Percentiles rank a stretch among this genome's conserved stretches.
These are phyloP conservation scores for Phylloporus scabripes DNA, from an alignment of 768 basidiomycete species.

Conservation along the genomic window DNA sequence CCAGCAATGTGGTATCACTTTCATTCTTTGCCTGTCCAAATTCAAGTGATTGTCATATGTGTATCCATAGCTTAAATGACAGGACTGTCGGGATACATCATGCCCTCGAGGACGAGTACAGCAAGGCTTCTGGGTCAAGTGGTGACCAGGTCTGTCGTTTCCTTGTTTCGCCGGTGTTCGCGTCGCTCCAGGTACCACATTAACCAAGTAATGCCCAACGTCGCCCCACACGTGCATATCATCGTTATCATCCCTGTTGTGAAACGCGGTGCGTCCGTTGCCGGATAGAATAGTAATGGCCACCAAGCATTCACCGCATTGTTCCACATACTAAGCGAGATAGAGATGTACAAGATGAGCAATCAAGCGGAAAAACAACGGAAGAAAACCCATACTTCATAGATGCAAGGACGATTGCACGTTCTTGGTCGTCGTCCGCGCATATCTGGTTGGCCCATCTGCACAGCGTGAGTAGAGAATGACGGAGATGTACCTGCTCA, in stretches of 20 bases:
- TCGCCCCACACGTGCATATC: conserved; percentile 54
- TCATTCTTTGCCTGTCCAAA: background rate
- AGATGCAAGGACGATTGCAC: conserved; percentile 62
- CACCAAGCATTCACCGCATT: conserved; percentile 67
- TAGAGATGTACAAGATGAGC: background rate
- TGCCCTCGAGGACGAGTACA: no score
- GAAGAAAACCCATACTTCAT: conserved; percentile 54
- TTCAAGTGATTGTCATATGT: conserved; percentile 7
- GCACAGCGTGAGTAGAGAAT: conserved; percentile 4
- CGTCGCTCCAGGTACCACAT: conserved; percentile 51
- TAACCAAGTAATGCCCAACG: conserved; percentile 47
- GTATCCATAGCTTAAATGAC: conserved; percentile 11
- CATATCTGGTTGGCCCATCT: conserved; percentile 81
- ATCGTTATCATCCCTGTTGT: conserved; percentile 65
- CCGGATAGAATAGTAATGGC: conserved; percentile 68
- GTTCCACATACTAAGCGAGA: conserved; percentile 58
- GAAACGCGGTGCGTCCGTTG: conserved; percentile 65
- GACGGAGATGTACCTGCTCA: conserved; percentile 3
- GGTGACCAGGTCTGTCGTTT: background rate
- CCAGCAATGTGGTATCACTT: conserved; percentile 7
- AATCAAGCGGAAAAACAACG: background rate
- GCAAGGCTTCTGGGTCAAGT: background rate
- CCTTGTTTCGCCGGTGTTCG: conserved; percentile 20
- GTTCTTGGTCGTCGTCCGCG: conserved; percentile 64
- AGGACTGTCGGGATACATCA: background rate